Base-by-base conservation (phyloP, 129 eudicot species). In the Ambrosia trifida region DNA sequence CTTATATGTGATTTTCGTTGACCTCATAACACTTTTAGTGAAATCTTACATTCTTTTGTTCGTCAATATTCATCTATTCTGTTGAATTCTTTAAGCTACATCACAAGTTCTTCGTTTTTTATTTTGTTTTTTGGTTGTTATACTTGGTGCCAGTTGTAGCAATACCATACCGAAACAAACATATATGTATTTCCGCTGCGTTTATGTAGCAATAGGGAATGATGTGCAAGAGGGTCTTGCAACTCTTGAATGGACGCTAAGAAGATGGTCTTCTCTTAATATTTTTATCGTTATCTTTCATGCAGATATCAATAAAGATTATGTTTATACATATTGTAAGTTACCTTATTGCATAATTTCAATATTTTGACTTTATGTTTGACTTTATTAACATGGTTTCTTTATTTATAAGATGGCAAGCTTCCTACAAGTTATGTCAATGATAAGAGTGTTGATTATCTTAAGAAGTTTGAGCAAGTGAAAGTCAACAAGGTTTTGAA, bases 271-370 rank as follows among this genome's bases (percentile, higher is more conserved):
- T 61, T 79, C 85, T 72, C 31, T 70, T 72, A 69, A 75, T n/a
- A 68, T 88, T 72, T 81, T 81, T 57, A 84, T 91, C 61, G 85
- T 88, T 24, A 83, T 88, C 35, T 85, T 91, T 64, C 83, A 82
- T 82, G 86, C 88, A 69, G 76, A 66, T 54, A 75, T 74, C 18
- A 73, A 77, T 65, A 86, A 70, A 70, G 81, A 88, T 58, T 84
- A 80, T 75, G 94, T 86, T 64, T 66, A 80, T 69, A 84, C 96
- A 40, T 85, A 86, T 44, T 76, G 96, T 91, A 79, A 88, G 94
- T 74, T 28, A 84, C 89, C 72, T 24, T 12, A n/a, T 52, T 9
- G 36, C 17, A 31, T 3, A 63, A 14, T 19, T 59, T 43, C 57
- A 40, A 47, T 0, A 24, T 51, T 71, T 64, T 13, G 47, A 45